phyloP scores from a whole-genome alignment of 1,284 basidiomycete species.

The Irpex rosettiformis region DNA sequence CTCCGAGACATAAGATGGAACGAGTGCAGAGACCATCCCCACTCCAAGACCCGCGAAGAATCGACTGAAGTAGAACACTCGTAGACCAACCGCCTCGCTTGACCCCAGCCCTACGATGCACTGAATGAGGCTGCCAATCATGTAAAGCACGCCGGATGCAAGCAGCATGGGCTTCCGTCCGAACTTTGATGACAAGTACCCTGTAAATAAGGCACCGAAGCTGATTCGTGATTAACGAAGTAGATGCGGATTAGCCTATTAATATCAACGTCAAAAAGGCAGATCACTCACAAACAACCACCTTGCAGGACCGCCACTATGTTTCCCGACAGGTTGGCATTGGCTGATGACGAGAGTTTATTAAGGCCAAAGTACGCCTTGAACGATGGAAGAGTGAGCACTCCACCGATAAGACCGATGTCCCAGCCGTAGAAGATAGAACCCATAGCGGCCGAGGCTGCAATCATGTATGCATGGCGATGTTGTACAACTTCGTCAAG shows the following conservation, averaged over 20 bases:
- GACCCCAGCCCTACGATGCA: conserved; percentile 41
- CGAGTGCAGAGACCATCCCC: conserved; percentile 50
- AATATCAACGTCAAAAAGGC: background rate
- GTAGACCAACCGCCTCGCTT: conserved; percentile 34
- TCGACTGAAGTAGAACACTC: conserved; percentile 45
- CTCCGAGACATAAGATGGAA: conserved; percentile 58
- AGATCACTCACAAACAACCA: conserved; percentile 51
- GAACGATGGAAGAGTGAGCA: conserved; percentile 43
- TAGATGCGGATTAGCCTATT: background rate
- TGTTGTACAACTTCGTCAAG: conserved; percentile 29
- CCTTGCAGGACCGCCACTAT: conserved; percentile 58
- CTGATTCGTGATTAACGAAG: conserved; percentile 23
- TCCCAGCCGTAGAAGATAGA: conserved; percentile 40
- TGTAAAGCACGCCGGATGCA: conserved; percentile 49
- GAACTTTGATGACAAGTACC: conserved; percentile 37
- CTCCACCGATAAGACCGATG: conserved; percentile 46
- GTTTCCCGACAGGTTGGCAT: conserved; percentile 45
- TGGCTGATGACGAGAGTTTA: conserved; percentile 30
- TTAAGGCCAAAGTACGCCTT: conserved; percentile 43
- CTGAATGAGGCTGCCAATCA: conserved; percentile 53
- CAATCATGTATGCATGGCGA: conserved; percentile 43
- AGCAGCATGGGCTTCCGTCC: conserved; percentile 48
- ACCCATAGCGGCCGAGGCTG: conserved; percentile 43
- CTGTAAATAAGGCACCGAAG: conserved; percentile 43
- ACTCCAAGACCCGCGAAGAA: conserved; percentile 47